Base-by-base conservation (phyloP, 1,284 basidiomycete genomes). In the Cryptococcus sp. region DNA sequence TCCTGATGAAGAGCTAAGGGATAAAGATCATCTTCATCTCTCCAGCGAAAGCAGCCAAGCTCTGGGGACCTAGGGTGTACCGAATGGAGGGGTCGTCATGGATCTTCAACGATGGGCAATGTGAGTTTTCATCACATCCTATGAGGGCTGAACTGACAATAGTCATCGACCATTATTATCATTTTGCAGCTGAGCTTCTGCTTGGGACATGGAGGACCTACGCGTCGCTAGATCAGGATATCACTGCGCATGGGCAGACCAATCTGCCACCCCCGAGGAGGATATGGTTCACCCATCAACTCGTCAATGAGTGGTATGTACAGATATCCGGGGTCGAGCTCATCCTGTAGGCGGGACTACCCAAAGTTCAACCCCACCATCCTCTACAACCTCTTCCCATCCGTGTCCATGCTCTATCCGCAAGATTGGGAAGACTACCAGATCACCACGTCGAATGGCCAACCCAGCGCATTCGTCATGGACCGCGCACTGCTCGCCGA, bases 11-110 rank as follows among this genome's bases (percentile, higher is more conserved):
- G 25, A 23, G 21, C 5, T 25, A 28, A 3, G 26, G 32, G 3
- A 14, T n/a, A 22, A 41, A 66, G 62, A 65, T 71, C 53, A 48
- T 63, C 26, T 78, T 82, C 59, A 72, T 88, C 23, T 76, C 74
- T 0, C 77, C 81, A 0, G 69, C 76, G 11, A 78, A 86, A 53
- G 86, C 86, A n/a, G 69, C 69, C 42, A 62, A 63, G 35, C 72
- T 78, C 7, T 87, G 86, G 85, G 82, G 80, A 67, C 56, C 73
- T 62, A 56, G 80, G 76, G 78, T 87, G 18, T 82, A 78, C 74
- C 76, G 79, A 21, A 78, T 87, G 43, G 77, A 80, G 42, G 86
- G 87, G 5, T 83, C 81, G 63, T 85, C 85, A 9, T 74, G 67
- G 63, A 50, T 74, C 11, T 69, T 65, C 57, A 72, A 74, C 50